Evolutionary conservation across 2,329 filamentous ascomycete species (phyloP).

Genomic region (Colletotrichum sp.): DNA sequence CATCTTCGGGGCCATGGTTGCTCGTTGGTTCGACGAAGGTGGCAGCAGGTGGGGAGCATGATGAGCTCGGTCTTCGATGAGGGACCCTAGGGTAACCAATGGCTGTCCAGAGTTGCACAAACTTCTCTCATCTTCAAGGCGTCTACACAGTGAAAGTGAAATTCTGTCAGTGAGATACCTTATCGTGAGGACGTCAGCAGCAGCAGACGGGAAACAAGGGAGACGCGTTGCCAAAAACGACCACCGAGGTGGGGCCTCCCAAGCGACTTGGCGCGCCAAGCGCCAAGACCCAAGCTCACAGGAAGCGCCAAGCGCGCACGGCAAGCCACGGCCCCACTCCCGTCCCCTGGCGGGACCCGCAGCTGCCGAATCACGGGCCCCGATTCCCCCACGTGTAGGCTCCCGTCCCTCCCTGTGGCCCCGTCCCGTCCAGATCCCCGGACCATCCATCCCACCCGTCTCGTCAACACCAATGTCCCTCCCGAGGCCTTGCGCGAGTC

Average conservation of each 20-base stretch:
- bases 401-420: slow-evolving; percentile 6
- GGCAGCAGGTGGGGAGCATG: neutral
- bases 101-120: neutral
- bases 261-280: slow-evolving; percentile 15
- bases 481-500: neutral
- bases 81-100: neutral
- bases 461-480: neutral
- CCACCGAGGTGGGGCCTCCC: neutral
- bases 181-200: neutral
- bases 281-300: neutral
- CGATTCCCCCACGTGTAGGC: slow-evolving; percentile 14
- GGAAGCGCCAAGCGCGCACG: slow-evolving; percentile 4
- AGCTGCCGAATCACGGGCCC: slow-evolving; percentile 11
- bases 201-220: neutral
- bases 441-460: neutral
- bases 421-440: neutral
- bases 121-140: neutral
- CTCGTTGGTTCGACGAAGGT: neutral
- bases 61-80: neutral
- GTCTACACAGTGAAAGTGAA: neutral
- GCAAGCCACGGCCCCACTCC: neutral
- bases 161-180: neutral
- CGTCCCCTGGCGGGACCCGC: neutral
- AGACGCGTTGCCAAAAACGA: neutral
- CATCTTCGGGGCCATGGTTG: neutral